phyloP scores from a whole-genome alignment of 2,329 filamentous ascomycete species.

The Beauveria pseudobassiana region DNA sequence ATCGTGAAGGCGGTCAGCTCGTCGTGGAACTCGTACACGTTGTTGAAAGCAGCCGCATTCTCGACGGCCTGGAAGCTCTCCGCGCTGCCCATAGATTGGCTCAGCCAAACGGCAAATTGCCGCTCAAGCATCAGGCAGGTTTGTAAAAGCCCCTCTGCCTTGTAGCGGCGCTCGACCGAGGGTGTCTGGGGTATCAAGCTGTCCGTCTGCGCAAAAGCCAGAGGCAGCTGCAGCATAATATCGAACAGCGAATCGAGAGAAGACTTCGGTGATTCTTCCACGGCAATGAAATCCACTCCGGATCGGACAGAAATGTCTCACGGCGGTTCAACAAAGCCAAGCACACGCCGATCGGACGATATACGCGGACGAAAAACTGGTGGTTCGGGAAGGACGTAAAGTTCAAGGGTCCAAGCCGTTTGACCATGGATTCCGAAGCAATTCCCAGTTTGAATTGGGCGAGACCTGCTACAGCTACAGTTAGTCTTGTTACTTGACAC shows the following conservation, averaged over 20 bases:
- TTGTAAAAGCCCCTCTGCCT: slow-evolving; percentile 40
- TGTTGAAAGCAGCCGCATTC: slow-evolving; percentile 35
- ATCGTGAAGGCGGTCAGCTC: slow-evolving; percentile 37
- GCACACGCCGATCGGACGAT: slow-evolving; percentile 45
- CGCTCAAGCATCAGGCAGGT: slow-evolving; percentile 40
- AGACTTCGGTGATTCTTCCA: slow-evolving; percentile 44
- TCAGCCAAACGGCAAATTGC: slow-evolving; percentile 42
- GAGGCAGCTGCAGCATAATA: slow-evolving; percentile 38
- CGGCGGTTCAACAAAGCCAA: slow-evolving; percentile 40
- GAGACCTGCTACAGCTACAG: slow-evolving; percentile 34
- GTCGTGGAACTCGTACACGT: slow-evolving; percentile 38
- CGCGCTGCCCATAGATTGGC: slow-evolving; percentile 29
- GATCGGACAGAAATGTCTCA: slow-evolving; percentile 41
- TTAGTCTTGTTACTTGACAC: not conserved
- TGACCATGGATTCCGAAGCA: slow-evolving; percentile 28
- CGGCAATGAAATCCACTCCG: slow-evolving; percentile 44
- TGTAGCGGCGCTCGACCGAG: slow-evolving; percentile 33
- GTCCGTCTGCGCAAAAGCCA: slow-evolving; percentile 39
- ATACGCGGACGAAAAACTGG: slow-evolving; percentile 50
- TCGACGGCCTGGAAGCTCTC: slow-evolving; percentile 23
- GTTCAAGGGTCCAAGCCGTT: slow-evolving; percentile 35
- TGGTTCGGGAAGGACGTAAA: slow-evolving; percentile 48
- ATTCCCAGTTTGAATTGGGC: slow-evolving; percentile 31
- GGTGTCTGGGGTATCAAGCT: slow-evolving; percentile 30
- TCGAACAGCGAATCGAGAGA: slow-evolving; percentile 46